Evolutionary conservation across 441 rosid species (phyloP).

Genomic region (Theobroma grandiflorum): DNA sequence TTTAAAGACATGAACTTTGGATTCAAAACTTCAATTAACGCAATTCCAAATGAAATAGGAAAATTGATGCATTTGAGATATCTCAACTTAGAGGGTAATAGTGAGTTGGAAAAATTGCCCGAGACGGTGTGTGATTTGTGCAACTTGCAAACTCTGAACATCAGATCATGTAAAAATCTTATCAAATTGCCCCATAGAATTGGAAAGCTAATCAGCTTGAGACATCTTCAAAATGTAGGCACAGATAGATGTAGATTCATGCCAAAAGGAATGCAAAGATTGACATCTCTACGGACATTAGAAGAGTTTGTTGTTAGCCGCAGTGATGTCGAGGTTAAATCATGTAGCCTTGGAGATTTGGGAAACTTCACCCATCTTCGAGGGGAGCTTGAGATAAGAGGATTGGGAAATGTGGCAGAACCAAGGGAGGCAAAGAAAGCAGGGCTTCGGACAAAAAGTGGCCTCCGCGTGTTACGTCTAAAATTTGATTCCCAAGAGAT

Average conservation of each 20-base stretch:
- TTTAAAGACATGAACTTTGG: background rate
- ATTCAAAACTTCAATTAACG: background rate
- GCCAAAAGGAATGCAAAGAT: constrained; percentile 17
- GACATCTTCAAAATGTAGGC: constrained; percentile 13
- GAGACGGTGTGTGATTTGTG: background rate
- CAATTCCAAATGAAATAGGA: constrained; percentile 8
- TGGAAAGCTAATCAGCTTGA: constrained; percentile 8
- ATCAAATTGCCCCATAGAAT: constrained; percentile 6
- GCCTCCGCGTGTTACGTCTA: background rate
- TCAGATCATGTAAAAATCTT: background rate
- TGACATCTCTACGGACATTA: background rate
- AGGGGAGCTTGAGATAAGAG: background rate
- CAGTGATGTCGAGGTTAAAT: background rate
- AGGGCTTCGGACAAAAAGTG: constrained; percentile 25
- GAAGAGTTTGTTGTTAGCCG: background rate
- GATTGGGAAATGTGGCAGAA: constrained; percentile 7
- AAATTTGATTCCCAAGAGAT: constrained; percentile 10
- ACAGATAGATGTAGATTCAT: background rate
- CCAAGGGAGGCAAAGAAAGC: constrained; percentile 29
- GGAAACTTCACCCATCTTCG: background rate
- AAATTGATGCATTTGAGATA: constrained; percentile 26
- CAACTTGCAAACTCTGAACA: constrained; percentile 29
- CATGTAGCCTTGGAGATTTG: constrained; percentile 2
- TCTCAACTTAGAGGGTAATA: constrained; percentile 13
- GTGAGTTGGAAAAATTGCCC: background rate